Base-by-base conservation (phyloP, 306 rosid species). In the Crataegus laevigata region DNA sequence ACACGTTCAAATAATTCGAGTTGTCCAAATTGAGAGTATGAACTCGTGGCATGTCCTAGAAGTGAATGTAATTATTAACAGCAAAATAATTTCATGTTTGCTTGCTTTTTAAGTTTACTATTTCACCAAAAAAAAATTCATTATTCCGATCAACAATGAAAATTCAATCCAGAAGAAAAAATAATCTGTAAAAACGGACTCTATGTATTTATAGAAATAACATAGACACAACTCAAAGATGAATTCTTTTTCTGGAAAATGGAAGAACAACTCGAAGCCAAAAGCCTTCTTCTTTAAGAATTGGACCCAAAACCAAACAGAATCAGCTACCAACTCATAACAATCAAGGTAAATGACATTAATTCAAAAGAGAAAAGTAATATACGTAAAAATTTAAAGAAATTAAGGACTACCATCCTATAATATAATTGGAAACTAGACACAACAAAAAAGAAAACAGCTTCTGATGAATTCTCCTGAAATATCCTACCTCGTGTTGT, bases 401-500 rank as follows among this genome's bases (percentile, higher is more conserved):
- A 55, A 19, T 28, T 17, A 66, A 40, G 51, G 10, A 32, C 19
- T 5, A 47, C 52, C 52, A 14, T 47, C 19, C 19, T 14, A 47
- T 47, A 47, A 47, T 14, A 47, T 4, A 4, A 47, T 47, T 15
- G 52, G 52, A 47, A 47, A 47, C 52, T 15, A 4, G 18, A 5
- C 21, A 15, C 54, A 17, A 17, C 30, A 29, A 21, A 62, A 62
- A 17, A 3, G 67, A 62, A 62, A 30, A 18, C 54, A 63, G 3
- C 9, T 12, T 2, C 19, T 26, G 34, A 14, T n/a, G 19, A 26
- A 26, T 24, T 8, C 32, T 54, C 14, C 55, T 47, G 54, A 47
- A 4, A 5, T 47, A 47, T 55, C 76, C 74, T 80, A 94, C 98
- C 94, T 90, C 96, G 65, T 83, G 87, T 78, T 87, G 90, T 82